Base-by-base conservation (phyloP, 441 rosid species). In the Pelargonium myrrhifolium region DNA sequence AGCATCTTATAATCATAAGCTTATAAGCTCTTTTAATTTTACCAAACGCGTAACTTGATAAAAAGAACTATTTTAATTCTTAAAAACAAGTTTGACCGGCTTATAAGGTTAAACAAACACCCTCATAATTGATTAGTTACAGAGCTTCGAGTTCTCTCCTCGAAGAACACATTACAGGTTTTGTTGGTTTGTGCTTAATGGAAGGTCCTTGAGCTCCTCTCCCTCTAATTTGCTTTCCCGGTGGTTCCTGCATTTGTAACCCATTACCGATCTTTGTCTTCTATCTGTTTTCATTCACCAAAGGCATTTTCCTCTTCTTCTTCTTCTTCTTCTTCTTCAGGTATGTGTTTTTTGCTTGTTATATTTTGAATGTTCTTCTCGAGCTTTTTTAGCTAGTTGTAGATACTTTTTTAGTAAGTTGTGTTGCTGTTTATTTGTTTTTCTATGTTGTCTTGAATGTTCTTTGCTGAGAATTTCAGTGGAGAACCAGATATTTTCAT, bases 181-280 rank as follows among this genome's bases (percentile, higher is more conserved):
- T 78, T 72, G 84, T 81, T 84, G 86, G 76, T 82, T 86, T 77
- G 77, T 75, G 85, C 73, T 80, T 81, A 74, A 84, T 85, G 89
- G 91, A 84, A 77, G 88, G 83, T 31, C 84, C 89, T 75, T 86
- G 55, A 47, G 70, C 76, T 24, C 39, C 67, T 45, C 55, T 78
- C 80, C 75, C 65, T 67, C 73, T 66, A 62, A 40, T 53, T 76
- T 5, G 66, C 51, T 31, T 31, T 4, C 37, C 4, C 37, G 37
- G 37, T 7, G 37, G 37, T 31, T n/a, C 55, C 0, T 47, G 55
- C 80, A 72, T 72, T 75, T 72, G 9, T 31, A 20, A 68, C 55
- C 65, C 9, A 66, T 39, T 37, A 49, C 59, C 69, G 62, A 61
- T 67, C 53, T 77, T 4, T 15, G n/a, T 47, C 55, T 14, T 4